phyloP scores from a whole-genome alignment of 306 rosid genomes.

The Cyamopsis tetragonoloba region DNA sequence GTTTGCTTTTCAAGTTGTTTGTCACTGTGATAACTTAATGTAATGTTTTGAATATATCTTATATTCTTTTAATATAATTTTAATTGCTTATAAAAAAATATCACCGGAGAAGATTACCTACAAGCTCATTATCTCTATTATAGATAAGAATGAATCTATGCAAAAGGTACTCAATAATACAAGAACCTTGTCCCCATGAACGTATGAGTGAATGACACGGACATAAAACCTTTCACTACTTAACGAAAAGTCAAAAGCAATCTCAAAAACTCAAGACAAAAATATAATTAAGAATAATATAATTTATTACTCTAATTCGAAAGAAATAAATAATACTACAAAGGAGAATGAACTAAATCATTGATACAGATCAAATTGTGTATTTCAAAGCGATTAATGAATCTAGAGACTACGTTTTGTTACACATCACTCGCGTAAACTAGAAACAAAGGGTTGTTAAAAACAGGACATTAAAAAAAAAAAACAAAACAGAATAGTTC shows the following conservation, averaged over 20 bases:
- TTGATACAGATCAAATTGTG: neutral
- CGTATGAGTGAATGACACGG: neutral
- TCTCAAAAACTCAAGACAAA: neutral
- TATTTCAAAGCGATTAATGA: neutral
- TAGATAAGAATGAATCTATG: neutral
- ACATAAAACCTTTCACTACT: neutral
- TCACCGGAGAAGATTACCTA: neutral
- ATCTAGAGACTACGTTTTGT: conserved; percentile 4
- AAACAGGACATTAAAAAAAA: neutral
- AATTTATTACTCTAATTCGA: neutral
- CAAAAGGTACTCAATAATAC: neutral
- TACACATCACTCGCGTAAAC: conserved; percentile 16
- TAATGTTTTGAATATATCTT: no score
- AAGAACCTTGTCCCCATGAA: neutral
- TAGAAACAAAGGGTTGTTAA: neutral
- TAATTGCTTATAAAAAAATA: no score
- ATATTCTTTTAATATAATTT: no score
- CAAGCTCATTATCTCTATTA: neutral
- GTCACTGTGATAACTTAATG: no score
- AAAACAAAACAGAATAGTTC: neutral
- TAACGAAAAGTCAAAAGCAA: neutral
- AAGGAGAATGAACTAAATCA: neutral
- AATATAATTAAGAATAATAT: neutral
- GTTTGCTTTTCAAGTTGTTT: no score
- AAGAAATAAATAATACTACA: neutral